Conservation (phyloP, 768 basidiomycete species). For the Russula ochroleuca region DNA sequence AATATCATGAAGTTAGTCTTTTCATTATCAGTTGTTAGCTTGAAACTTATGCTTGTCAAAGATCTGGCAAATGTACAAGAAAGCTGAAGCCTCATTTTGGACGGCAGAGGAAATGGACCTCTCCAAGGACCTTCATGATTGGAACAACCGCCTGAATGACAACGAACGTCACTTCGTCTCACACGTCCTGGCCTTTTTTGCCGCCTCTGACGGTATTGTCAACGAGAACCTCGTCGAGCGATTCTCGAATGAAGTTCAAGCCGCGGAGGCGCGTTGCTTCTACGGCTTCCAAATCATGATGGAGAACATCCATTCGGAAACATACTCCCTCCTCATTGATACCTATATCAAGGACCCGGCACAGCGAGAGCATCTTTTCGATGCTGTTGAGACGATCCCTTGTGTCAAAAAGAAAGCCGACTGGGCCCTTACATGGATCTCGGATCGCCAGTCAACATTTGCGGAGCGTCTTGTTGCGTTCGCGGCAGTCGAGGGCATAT, state of each 20-base stretch:
- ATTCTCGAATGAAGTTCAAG: conserved; percentile 89
- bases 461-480: conserved; percentile 89
- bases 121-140: conserved; percentile 79
- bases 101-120: conserved; percentile 91
- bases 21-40: neutral
- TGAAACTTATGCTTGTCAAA: conserved; percentile 32
- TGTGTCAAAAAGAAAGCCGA: conserved; percentile 90
- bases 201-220: conserved; percentile 92
- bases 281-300: conserved; percentile 99
- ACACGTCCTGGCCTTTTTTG: conserved; percentile 93
- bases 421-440: conserved; percentile 93
- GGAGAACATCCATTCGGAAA: conserved; percentile 96
- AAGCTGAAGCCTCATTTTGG: conserved; percentile 92
- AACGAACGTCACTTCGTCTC: conserved; percentile 88
- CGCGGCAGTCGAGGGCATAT: conserved; percentile 94
- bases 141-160: conserved; percentile 74
- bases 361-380: conserved; percentile 78
- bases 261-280: conserved; percentile 90
- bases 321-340: conserved; percentile 93
- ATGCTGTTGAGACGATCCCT: conserved; percentile 91
- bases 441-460: conserved; percentile 73
- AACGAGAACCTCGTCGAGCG: conserved; percentile 95
- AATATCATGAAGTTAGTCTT: conserved; percentile 74
- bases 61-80: conserved; percentile 97
- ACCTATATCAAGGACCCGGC: conserved; percentile 83